Evolutionary conservation across 2,329 filamentous ascomycete species (phyloP), one percentile per base, ranked within the genome.

Genomic region (Lasiodiplodia gonubiensis): DNA sequence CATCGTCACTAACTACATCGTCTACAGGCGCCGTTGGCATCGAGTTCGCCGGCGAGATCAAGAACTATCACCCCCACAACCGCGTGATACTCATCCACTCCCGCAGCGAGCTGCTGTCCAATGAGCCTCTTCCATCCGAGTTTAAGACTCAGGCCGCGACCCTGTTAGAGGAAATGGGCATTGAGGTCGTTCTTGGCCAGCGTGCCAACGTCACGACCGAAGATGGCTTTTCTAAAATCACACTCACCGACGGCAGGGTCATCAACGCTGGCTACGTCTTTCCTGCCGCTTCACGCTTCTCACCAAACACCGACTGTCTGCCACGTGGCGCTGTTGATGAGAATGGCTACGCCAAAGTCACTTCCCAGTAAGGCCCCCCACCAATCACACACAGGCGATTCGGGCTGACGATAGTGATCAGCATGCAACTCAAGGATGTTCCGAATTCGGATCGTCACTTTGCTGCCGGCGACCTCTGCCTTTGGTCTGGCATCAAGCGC

Each of bases 21-120:
- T 27, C 46, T 35, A 11, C 16, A 86, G 85, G 90, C 60, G 92
- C 92, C 7, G 92, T 94, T 1, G 92, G 92, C 10, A 89, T 94
- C 66, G 92, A 94, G 76, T 93, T 94, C 85, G 91, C 92, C 0
- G 88, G 90, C 1, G 92, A 95, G 79, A 81, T 94, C 65, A 94
- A 93, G 78, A 77, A 86, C 54, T 81, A 88, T 27, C 84, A 89
- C 69, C 91, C 92, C 0, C 73, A 85, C 12, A 80, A 88, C 65
- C 85, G 85, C 49, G 89, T 94, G n/a, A 91, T 88, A 0, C 85
- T 95, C 1, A 86, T 92, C 4, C 92, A 94, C 76, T 93, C 91
- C 4, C 84, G 90, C 23, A 82, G 85, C 30, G 86, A 86, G 72
- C 85, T 94, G 1, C 83, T 94, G 8, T 93, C 90, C 0, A 87